Evolutionary conservation across 164 flowering plant genomes (phyloP).

Genomic region (Berberis vulgaris): DNA sequence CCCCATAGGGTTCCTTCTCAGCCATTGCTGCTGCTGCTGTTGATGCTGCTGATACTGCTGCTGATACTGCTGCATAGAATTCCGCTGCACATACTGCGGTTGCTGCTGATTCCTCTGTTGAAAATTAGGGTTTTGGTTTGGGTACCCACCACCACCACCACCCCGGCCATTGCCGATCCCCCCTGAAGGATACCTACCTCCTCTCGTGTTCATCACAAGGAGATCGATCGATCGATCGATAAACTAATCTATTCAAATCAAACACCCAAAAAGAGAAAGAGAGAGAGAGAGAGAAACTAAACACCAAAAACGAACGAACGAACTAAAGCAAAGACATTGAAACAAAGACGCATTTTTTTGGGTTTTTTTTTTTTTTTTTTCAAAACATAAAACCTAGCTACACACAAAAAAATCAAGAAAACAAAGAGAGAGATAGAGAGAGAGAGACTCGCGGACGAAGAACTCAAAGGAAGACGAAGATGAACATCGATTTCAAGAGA

Average conservation of each 20-base stretch:
- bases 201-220: slow-evolving; percentile 32
- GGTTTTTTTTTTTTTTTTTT: too few species aligned
- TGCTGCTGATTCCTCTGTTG: slow-evolving; percentile 44
- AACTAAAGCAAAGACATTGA: too few species aligned
- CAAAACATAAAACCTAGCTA: too few species aligned
- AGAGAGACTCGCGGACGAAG: too few species aligned
- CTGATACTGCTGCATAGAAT: slow-evolving; percentile 26
- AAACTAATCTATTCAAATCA: not conserved
- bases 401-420: too few species aligned
- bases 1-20: slow-evolving; percentile 51
- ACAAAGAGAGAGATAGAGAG: too few species aligned
- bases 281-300: too few species aligned
- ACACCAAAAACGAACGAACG: too few species aligned
- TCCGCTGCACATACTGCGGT: slow-evolving; percentile 57
- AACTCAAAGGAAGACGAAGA: too few species aligned
- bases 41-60: slow-evolving; percentile 23
- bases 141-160: slow-evolving; percentile 32
- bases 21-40: slow-evolving; percentile 76
- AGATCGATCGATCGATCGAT: not conserved
- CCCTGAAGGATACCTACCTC: slow-evolving; percentile 91
- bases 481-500: too few species aligned
- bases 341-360: too few species aligned
- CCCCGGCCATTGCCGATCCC: slow-evolving; percentile 70
- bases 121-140: slow-evolving; percentile 44
- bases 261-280: not conserved